phyloP scores from a whole-genome alignment of 2,329 filamentous ascomycete genomes.

The Ophiostoma ips region DNA sequence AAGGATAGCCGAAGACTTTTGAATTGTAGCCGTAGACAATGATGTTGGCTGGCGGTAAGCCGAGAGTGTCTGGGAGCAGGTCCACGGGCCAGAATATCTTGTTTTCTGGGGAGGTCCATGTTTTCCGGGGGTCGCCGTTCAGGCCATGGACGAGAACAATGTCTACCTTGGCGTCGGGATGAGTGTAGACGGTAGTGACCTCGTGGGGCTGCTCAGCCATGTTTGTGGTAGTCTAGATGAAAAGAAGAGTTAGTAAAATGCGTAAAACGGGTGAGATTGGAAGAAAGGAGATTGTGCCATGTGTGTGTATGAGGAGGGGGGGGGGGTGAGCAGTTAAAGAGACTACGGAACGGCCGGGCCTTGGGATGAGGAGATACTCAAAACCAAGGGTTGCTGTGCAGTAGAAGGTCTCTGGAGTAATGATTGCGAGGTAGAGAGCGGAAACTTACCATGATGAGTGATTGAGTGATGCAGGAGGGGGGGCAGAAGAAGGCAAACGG shows the following conservation, averaged over 20 bases:
- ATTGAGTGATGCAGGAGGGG: no score
- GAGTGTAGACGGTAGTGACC: constrained; percentile 43
- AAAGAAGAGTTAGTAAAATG: neutral
- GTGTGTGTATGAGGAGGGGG: no score
- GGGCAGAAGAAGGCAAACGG: no score
- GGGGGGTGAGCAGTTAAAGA: no score
- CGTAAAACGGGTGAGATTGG: no score
- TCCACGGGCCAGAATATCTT: constrained; percentile 56
- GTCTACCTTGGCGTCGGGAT: constrained; percentile 45
- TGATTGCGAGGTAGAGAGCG: no score
- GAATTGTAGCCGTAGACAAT: constrained; percentile 66
- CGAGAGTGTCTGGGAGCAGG: constrained; percentile 47
- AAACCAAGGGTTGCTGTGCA: no score
- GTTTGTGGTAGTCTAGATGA: constrained; percentile 3
- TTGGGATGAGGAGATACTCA: no score
- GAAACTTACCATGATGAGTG: no score
- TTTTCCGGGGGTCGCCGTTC: constrained; percentile 50
- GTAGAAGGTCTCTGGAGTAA: no score
- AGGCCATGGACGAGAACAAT: constrained; percentile 60
- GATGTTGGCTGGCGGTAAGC: constrained; percentile 44
- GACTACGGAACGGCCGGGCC: no score
- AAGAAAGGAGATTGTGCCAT: no score
- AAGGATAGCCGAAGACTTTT: constrained; percentile 40
- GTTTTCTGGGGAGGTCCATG: constrained; percentile 44
- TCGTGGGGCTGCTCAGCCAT: constrained; percentile 29